A percentile compares a stretch with the other conserved stretches of the same genome.
These are phyloP conservation scores for Globisporangium barbulae DNA, from an alignment of 352 stramenopile species.

Conservation along the genomic window DNA sequence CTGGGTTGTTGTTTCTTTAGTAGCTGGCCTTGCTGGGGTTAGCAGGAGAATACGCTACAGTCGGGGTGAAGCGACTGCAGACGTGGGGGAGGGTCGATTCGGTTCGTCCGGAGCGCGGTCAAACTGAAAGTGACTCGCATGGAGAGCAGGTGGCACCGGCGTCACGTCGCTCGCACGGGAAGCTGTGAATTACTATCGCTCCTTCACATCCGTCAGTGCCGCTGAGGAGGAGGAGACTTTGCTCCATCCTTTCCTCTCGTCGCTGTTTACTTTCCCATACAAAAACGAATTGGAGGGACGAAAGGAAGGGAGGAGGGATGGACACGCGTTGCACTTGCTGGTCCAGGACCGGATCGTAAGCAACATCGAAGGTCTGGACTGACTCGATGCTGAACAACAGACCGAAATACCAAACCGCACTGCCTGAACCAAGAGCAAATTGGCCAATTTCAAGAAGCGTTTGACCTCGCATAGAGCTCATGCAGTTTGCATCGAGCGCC, in stretches of 20 bases:
- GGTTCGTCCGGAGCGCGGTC: constrained; percentile 7
- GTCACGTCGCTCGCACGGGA: background rate
- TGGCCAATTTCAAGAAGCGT: too few species aligned
- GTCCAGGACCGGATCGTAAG: background rate
- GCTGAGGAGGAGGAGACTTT: background rate
- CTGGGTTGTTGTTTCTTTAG: background rate
- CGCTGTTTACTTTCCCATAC: background rate
- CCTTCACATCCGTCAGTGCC: background rate
- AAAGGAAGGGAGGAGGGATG: background rate
- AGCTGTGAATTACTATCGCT: background rate
- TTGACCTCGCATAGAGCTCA: background rate
- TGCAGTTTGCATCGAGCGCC: background rate
- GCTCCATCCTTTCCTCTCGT: background rate
- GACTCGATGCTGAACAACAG: constrained; percentile 6
- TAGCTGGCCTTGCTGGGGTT: background rate
- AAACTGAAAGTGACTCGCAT: constrained; percentile 15
- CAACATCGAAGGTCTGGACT: constrained; percentile 3
- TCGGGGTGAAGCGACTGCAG: constrained; percentile 3
- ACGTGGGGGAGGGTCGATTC: constrained; percentile 7
- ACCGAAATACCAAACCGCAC: background rate
- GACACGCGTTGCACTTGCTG: background rate
- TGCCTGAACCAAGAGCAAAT: background rate
- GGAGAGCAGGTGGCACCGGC: background rate
- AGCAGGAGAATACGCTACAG: constrained; percentile 12
- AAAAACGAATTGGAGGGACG: background rate